phyloP scores from a whole-genome alignment of 768 basidiomycete species.

The Aureoboletus auriporus region DNA sequence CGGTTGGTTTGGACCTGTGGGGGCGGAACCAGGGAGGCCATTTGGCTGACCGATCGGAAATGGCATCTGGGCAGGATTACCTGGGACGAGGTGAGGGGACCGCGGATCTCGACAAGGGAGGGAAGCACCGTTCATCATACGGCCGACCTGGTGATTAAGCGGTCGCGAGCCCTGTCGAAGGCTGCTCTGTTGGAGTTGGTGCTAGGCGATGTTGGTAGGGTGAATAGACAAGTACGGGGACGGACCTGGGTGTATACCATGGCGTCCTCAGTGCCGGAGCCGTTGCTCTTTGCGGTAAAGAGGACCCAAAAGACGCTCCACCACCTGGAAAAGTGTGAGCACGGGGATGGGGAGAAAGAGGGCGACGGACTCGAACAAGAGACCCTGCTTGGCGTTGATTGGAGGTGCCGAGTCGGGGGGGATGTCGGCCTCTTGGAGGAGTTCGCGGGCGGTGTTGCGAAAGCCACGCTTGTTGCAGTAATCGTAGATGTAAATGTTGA shows the following conservation, averaged over 20 bases:
- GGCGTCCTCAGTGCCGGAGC: conserved; percentile 64
- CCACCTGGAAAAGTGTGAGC: conserved; percentile 49
- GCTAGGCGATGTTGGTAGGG: conserved; percentile 24
- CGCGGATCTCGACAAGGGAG: neutral
- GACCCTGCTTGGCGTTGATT: conserved; percentile 79
- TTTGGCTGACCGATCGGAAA: conserved; percentile 36
- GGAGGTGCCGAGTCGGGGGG: conserved; percentile 61
- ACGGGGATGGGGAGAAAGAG: neutral
- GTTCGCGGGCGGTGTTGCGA: conserved; percentile 64
- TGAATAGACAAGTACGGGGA: conserved; percentile 8
- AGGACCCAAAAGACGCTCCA: conserved; percentile 89
- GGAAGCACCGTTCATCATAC: conserved; percentile 32
- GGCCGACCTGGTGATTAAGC: conserved; percentile 21
- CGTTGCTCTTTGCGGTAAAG: conserved; percentile 75
- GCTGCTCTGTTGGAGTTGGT: conserved; percentile 33
- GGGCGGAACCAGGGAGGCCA: conserved; percentile 34
- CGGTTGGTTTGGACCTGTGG: conserved; percentile 25
- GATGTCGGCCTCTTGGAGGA: conserved; percentile 65
- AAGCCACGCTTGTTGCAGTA: conserved; percentile 82
- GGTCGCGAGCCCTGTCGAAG: conserved; percentile 31
- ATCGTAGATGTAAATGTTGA: conserved; percentile 87
- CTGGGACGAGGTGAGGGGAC: conserved; percentile 17
- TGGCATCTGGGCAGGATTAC: conserved; percentile 23
- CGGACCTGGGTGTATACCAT: conserved; percentile 67
- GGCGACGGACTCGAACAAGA: conserved; percentile 70